These are phyloP conservation scores for Russula foetens DNA, from an alignment of 768 basidiomycete species.

Conservation along the genomic window DNA sequence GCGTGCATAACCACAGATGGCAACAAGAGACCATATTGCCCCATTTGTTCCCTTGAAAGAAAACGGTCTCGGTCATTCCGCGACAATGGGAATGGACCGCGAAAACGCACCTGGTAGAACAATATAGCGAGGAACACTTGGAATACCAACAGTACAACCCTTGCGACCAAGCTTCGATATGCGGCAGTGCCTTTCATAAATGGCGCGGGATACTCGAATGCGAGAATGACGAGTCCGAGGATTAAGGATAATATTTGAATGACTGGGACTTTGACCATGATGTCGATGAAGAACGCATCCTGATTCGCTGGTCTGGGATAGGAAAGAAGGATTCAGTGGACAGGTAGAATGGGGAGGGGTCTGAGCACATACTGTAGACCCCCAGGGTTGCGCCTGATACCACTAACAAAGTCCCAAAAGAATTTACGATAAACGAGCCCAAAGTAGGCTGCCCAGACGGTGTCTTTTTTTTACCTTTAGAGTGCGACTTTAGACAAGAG, in stretches of 20 bases:
- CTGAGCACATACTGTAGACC: conserved; percentile 60
- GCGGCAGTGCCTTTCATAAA: conserved; percentile 44
- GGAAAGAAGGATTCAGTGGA: conserved; percentile 38
- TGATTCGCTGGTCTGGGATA: conserved; percentile 20
- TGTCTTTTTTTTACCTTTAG: conserved; percentile 38
- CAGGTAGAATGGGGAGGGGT: neutral
- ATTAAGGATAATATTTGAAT: conserved; percentile 63
- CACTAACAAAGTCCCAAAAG: conserved; percentile 94
- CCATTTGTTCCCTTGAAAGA: conserved; percentile 63
- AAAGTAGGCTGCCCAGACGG: conserved; percentile 75
- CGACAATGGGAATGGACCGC: neutral
- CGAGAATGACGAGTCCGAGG: conserved; percentile 49
- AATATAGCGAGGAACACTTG: conserved; percentile 56
- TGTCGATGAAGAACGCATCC: conserved; percentile 48
- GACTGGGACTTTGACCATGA: conserved; percentile 74
- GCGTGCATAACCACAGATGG: conserved; percentile 55
- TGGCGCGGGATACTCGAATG: conserved; percentile 68
- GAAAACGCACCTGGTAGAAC: conserved; percentile 63
- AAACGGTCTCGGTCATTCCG: neutral
- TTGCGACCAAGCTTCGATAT: conserved; percentile 56
- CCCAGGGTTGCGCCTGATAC: conserved; percentile 68
- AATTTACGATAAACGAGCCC: conserved; percentile 85
- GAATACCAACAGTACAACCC: conserved; percentile 54
- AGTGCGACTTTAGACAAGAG: neutral
- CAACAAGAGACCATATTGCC: conserved; percentile 71